Evolutionary conservation across 1,284 basidiomycete species (phyloP).

Genomic region (Xerocomus nothofagi): DNA sequence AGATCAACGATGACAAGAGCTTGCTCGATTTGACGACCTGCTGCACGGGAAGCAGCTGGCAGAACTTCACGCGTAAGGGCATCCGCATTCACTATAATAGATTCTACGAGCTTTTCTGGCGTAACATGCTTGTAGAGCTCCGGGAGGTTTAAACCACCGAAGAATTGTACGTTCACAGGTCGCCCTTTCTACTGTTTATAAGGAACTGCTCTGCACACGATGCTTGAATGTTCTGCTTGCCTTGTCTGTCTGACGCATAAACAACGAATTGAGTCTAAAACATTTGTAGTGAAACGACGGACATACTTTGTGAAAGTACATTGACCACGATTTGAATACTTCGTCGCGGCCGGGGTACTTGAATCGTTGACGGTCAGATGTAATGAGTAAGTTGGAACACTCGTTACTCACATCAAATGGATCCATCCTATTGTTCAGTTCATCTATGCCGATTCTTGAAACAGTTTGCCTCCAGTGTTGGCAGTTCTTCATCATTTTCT

Average conservation of each 20-base stretch:
- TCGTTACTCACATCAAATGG: constrained; percentile 55
- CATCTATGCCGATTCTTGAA: constrained; percentile 57
- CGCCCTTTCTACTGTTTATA: constrained; percentile 53
- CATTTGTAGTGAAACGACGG: background rate
- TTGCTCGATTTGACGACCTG: constrained; percentile 49
- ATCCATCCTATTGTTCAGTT: constrained; percentile 53
- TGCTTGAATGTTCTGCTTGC: constrained; percentile 31
- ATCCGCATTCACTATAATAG: constrained; percentile 61
- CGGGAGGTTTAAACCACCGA: constrained; percentile 59
- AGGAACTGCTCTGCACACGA: background rate
- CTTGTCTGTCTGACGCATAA: constrained; percentile 53
- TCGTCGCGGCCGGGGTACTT: constrained; percentile 68
- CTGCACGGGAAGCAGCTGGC: constrained; percentile 58
- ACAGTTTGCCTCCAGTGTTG: constrained; percentile 60
- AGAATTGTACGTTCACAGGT: constrained; percentile 64
- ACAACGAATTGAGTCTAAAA: background rate
- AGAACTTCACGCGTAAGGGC: constrained; percentile 61
- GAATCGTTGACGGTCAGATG: constrained; percentile 8
- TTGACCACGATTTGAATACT: constrained; percentile 71
- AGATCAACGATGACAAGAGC: constrained; percentile 67
- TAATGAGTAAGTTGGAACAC: background rate
- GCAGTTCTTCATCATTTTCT: constrained; percentile 59
- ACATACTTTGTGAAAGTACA: constrained; percentile 70
- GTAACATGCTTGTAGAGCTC: constrained; percentile 60
- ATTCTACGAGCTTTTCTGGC: constrained; percentile 64